phyloP scores from a whole-genome alignment of 805 yeast species.

The Yueomyces sp. region DNA sequence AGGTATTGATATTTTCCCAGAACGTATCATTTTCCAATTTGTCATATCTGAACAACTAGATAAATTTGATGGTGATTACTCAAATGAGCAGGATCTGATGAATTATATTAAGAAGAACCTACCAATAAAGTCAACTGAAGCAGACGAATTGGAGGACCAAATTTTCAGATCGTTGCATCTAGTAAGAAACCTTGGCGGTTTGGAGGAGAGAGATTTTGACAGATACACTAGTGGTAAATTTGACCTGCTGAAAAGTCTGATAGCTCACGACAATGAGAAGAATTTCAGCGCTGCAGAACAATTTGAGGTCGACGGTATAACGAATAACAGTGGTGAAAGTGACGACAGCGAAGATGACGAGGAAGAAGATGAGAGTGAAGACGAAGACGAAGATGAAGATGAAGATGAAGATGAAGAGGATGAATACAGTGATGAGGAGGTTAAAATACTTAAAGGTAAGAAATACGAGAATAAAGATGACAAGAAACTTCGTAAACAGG shows the following conservation, averaged over 20 bases:
- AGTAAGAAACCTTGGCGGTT: slow-evolving; percentile 65
- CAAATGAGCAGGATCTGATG: slow-evolving; percentile 22
- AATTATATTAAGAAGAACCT: slow-evolving; percentile 30
- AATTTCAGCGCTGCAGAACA: slow-evolving; percentile 12
- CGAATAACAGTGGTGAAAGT: slow-evolving; percentile 15
- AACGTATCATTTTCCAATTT: slow-evolving; percentile 67
- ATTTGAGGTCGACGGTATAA: slow-evolving; percentile 15
- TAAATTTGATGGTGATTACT: slow-evolving; percentile 26
- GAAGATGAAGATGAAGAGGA: slow-evolving; percentile 24
- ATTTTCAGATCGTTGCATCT: slow-evolving; percentile 72
- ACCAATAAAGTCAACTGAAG: slow-evolving; percentile 42
- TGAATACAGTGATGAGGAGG: slow-evolving; percentile 25
- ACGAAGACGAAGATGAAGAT: slow-evolving; percentile 20
- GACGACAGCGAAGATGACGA: slow-evolving; percentile 19
- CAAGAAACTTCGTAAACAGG: slow-evolving; percentile 61
- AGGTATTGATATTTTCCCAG: slow-evolving; percentile 67
- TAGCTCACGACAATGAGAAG: slow-evolving; percentile 29
- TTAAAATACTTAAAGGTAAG: slow-evolving; percentile 46
- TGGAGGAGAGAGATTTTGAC: slow-evolving; percentile 82
- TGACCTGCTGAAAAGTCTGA: slow-evolving; percentile 56
- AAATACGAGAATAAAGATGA: slow-evolving; percentile 66
- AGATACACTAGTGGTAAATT: slow-evolving; percentile 70
- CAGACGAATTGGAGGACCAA: slow-evolving; percentile 63
- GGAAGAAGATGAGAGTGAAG: slow-evolving; percentile 8
- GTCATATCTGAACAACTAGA: slow-evolving; percentile 41